A percentile compares a stretch with the other conserved stretches of the same genome.
These are phyloP conservation scores for Mycena galopus DNA, from an alignment of 768 basidiomycete species.

Conservation along the genomic window DNA sequence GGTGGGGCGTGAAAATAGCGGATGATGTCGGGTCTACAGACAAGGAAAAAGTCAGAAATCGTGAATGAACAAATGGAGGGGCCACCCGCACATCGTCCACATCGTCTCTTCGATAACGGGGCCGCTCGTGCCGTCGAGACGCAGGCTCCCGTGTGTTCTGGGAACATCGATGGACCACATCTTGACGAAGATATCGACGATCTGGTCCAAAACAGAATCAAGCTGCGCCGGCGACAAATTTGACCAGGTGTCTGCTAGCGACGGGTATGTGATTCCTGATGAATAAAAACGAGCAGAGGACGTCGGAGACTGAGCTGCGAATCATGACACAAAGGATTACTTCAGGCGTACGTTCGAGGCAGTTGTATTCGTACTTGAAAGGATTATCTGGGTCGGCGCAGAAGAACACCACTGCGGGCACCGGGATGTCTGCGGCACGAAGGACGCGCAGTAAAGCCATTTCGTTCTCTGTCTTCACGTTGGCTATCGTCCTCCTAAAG, in stretches of 20 bases:
- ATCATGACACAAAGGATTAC: neutral
- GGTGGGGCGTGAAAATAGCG: constrained; percentile 33
- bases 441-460: constrained; percentile 21
- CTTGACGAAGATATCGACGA: constrained; percentile 32
- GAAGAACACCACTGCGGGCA: constrained; percentile 30
- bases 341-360: constrained; percentile 22
- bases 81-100: constrained; percentile 27
- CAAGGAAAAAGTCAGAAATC: neutral
- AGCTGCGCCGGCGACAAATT: constrained; percentile 24
- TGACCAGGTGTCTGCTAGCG: constrained; percentile 28
- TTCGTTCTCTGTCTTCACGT: constrained; percentile 34
- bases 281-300: neutral
- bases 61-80: neutral
- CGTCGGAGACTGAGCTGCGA: too few relatives aligned
- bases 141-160: constrained; percentile 24
- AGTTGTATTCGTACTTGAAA: constrained; percentile 34
- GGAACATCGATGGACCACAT: constrained; percentile 16
- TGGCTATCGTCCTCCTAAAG: constrained; percentile 24
- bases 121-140: constrained; percentile 15
- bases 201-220: constrained; percentile 26
- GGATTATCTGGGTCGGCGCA: constrained; percentile 24
- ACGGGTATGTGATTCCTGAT: constrained; percentile 27
- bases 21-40: constrained; percentile 26
- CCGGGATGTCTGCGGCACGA: constrained; percentile 17
- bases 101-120: constrained; percentile 36